A percentile compares a stretch with the other conserved stretches of the same genome.
phyloP scores from a whole-genome alignment of 495 filamentous ascomycete genomes.

The Penicillium cinerascens region DNA sequence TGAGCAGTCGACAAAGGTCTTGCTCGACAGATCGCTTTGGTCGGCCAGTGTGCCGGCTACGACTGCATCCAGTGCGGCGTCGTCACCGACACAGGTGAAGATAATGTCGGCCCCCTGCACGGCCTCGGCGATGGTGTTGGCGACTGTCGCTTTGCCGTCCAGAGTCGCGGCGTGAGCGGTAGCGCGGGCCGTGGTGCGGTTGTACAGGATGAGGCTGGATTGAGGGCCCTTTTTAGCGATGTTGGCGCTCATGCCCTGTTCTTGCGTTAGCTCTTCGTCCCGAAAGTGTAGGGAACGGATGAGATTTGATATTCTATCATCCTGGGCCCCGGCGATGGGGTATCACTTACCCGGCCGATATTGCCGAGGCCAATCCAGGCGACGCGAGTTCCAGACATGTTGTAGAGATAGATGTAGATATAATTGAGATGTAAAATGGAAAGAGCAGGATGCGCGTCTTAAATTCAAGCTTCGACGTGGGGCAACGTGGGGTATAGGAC shows the following conservation, averaged over 20 bases:
- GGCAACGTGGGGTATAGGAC: slow-evolving; percentile 21
- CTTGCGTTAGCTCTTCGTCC: neutral
- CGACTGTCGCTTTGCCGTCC: slow-evolving; percentile 56
- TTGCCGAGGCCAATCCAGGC: slow-evolving; percentile 89
- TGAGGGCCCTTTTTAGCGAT: slow-evolving; percentile 73
- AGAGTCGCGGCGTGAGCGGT: slow-evolving; percentile 53
- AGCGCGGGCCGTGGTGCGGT: slow-evolving; percentile 65
- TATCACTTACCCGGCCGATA: slow-evolving; percentile 71
- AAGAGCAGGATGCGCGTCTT: neutral
- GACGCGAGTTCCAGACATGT: slow-evolving; percentile 23
- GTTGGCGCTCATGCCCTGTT: slow-evolving; percentile 82
- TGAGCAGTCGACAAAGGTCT: slow-evolving; percentile 72
- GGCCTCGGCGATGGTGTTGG: slow-evolving; percentile 59
- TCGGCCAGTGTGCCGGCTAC: slow-evolving; percentile 42
- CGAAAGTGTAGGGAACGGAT: neutral
- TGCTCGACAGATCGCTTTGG: slow-evolving; percentile 39
- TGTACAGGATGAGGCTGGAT: slow-evolving; percentile 67
- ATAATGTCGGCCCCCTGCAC: slow-evolving; percentile 69
- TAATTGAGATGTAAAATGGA: neutral
- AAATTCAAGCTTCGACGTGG: slow-evolving; percentile 17
- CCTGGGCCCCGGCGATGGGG: too few relatives aligned
- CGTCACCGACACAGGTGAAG: slow-evolving; percentile 81
- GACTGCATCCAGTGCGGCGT: slow-evolving; percentile 62
- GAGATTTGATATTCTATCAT: neutral
- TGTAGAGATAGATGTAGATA: neutral